Base-by-base conservation (phyloP, 768 basidiomycete genomes). In the Sporobolomyces roseus region DNA sequence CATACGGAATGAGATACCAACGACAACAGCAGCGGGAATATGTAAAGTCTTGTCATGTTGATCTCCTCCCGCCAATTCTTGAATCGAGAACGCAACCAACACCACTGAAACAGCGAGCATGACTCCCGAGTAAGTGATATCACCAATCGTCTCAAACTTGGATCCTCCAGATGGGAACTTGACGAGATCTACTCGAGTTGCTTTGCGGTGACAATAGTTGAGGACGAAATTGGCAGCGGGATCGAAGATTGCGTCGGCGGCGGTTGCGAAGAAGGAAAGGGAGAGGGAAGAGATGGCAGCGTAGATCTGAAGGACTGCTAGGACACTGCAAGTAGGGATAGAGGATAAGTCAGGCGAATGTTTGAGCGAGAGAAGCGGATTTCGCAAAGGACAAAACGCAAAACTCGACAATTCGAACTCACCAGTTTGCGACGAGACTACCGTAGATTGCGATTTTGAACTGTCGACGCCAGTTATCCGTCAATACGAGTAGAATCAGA, bases 401-500 rank as follows among this genome's bases (percentile, higher is more conserved):
- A 9, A 17, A 27, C 79, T 9, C 10, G 17, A 36, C 7, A 17
- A 27, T 79, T 9, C 10, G 17, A 41, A 41, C 38, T 78, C 66
- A 89, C 59, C 53, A 79, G 78, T 98, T 98, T 50, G 85, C 83
- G 36, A 84, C 75, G n/a, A 98, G 82, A 75, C 89, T 91, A 17
- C 88, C 87, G 79, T 85, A 90, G 43, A 97, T 80, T 6, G 93
- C 94, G 51, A 93, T 88, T 79, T 88, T 90, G 71, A 97, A 86
- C 89, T 93, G 51, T 41, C 9, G 32, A 27, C 10, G 49, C 25
- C 7, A n/a, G n/a, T n/a, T n/a, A n/a, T n/a, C n/a, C n/a, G n/a
- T n/a, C n/a, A 16, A 12, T 0, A 19, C 36, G 10, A 10, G 17
- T 14, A 10, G 29, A 32, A 23, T 17, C 19, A 32, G 27, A 25